A percentile compares a stretch with the other conserved stretches of the same genome.
Evolutionary conservation across 495 filamentous ascomycete species (phyloP).

Genomic region (Oidiodendron maius): DNA sequence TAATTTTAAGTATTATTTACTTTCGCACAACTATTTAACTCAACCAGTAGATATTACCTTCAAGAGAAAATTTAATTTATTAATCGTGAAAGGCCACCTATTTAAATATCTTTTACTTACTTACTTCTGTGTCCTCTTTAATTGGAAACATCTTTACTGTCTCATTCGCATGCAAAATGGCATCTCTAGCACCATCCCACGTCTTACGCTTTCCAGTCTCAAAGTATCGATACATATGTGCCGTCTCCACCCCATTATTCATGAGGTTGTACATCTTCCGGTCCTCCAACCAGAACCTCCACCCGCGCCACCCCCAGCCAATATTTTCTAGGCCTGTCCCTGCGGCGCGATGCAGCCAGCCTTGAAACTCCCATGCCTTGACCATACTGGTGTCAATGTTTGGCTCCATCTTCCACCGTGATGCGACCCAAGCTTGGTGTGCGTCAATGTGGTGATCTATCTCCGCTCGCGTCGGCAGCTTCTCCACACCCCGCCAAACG

Average conservation of each 20-base stretch:
- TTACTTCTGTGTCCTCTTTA: too few relatives aligned
- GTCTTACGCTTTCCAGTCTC: constrained; percentile 26
- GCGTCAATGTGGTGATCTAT: constrained; percentile 26
- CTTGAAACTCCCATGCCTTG: constrained; percentile 20
- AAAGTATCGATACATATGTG: constrained; percentile 30
- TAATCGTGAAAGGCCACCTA: too few relatives aligned
- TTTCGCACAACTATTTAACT: too few relatives aligned
- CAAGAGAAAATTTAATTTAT: too few relatives aligned
- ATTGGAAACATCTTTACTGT: constrained; percentile 18
- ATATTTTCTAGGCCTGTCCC: constrained; percentile 35
- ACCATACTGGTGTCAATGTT: neutral
- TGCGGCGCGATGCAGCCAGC: constrained; percentile 29
- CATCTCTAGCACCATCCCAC: constrained; percentile 26
- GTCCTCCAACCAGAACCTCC: constrained; percentile 32
- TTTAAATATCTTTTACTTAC: too few relatives aligned
- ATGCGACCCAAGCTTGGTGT: constrained; percentile 28
- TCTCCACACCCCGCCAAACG: constrained; percentile 27
- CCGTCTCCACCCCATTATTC: constrained; percentile 30
- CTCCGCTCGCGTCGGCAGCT: constrained; percentile 20
- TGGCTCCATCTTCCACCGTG: neutral
- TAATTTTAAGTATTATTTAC: too few relatives aligned
- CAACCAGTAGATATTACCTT: too few relatives aligned
- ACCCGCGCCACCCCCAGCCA: constrained; percentile 30
- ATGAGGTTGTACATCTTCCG: constrained; percentile 28
- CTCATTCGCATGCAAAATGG: constrained; percentile 27